These are phyloP conservation scores for Rhododendron vialii DNA, from an alignment of 148 eudicot species.

Conservation along the genomic window DNA sequence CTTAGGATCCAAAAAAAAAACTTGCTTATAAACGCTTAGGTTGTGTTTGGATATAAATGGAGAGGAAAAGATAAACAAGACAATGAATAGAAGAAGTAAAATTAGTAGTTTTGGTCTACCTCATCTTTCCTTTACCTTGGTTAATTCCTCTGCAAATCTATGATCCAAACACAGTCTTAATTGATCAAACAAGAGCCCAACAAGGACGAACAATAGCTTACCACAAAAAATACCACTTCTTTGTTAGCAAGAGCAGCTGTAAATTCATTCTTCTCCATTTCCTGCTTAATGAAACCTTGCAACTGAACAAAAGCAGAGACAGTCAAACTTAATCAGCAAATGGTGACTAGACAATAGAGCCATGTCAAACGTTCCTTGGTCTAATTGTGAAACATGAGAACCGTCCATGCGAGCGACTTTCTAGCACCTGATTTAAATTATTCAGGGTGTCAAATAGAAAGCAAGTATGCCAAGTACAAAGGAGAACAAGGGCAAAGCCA, in stretches of 20 bases:
- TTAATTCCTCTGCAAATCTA: not conserved
- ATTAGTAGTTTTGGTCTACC: not conserved
- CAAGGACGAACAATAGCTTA: conserved; percentile 15
- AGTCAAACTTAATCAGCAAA: conserved; percentile 2
- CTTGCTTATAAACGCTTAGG: not conserved
- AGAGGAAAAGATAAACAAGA: not conserved
- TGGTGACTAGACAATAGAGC: not conserved
- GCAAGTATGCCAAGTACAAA: not conserved
- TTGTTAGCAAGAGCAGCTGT: conserved; percentile 59
- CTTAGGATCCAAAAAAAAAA: not conserved
- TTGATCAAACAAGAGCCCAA: not conserved
- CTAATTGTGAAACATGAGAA: not conserved
- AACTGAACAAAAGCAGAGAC: conserved; percentile 33
- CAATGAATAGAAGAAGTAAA: not conserved
- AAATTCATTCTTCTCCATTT: conserved; percentile 49
- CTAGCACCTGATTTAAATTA: not conserved
- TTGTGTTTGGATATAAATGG: not conserved
- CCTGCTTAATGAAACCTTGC: conserved; percentile 53
- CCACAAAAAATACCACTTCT: conserved; percentile 69
- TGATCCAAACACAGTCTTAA: not conserved
- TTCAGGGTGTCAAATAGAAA: not conserved
- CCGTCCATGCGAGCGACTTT: not conserved
- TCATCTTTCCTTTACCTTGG: not conserved
- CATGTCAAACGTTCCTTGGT: not conserved
- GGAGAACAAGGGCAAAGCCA: conserved; percentile 2